A percentile compares a stretch with the other conserved stretches of the same genome.
These are phyloP conservation scores for Wickerhamomyces silvicola DNA, from an alignment of 805 yeast species.

Conservation along the genomic window DNA sequence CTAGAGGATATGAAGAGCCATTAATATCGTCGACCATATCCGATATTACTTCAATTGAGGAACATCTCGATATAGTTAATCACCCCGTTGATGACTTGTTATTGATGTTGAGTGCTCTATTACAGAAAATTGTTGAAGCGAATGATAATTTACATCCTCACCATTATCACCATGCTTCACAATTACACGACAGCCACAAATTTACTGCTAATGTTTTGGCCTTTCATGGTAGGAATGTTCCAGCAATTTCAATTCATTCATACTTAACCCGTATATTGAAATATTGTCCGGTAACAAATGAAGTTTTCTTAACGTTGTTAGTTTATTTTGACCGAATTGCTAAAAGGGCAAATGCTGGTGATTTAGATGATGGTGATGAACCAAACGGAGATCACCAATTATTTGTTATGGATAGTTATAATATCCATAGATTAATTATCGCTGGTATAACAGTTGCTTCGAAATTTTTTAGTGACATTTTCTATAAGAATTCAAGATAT, in stretches of 20 bases:
- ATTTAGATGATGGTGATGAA: slow-evolving; percentile 19
- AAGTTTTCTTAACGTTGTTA: slow-evolving; percentile 81
- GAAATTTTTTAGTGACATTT: slow-evolving; percentile 90
- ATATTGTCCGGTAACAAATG: slow-evolving; percentile 98
- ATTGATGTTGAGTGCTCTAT: slow-evolving; percentile 75
- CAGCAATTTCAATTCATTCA: slow-evolving; percentile 89
- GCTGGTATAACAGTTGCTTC: slow-evolving; percentile 95
- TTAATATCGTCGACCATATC: background rate
- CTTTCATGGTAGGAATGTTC: slow-evolving; percentile 93
- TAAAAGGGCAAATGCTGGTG: slow-evolving; percentile 61
- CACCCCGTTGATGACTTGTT: slow-evolving; percentile 78
- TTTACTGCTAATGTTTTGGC: slow-evolving; percentile 71
- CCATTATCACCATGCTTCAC: slow-evolving; percentile 24
- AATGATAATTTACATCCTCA: slow-evolving; percentile 77
- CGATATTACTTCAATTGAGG: background rate
- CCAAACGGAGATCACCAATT: slow-evolving; percentile 36
- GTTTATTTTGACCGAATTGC: slow-evolving; percentile 95
- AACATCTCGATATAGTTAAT: slow-evolving; percentile 54
- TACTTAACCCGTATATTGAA: slow-evolving; percentile 86
- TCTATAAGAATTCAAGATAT: slow-evolving; percentile 88
- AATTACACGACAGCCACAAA: slow-evolving; percentile 30
- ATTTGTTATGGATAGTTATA: slow-evolving; percentile 93
- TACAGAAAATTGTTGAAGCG: slow-evolving; percentile 83
- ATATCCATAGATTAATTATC: slow-evolving; percentile 88
- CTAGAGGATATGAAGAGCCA: too few relatives aligned